These are phyloP conservation scores for Ascosphaera pollenicola DNA, from an alignment of 2,329 filamentous ascomycete species.

Conservation along the genomic window DNA sequence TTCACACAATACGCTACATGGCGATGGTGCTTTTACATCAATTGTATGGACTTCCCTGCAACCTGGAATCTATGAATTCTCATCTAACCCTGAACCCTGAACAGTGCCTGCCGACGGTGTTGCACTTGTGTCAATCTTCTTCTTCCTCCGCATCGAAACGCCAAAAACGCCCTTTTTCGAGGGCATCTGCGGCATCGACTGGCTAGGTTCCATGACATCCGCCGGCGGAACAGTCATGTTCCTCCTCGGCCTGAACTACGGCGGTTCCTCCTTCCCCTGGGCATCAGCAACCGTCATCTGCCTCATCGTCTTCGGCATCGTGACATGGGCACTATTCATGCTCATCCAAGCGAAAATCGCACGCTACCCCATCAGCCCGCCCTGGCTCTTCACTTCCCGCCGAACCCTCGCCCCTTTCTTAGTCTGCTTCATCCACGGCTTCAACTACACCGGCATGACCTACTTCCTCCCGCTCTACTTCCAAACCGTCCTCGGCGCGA, in stretches of 20 bases:
- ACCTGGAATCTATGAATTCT: conserved; percentile 1
- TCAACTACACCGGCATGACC: conserved; percentile 53
- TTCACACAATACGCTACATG: conserved; percentile 37
- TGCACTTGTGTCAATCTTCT: conserved; percentile 34
- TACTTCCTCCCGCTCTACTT: conserved; percentile 79
- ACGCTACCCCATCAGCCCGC: conserved; percentile 56
- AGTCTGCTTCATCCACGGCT: conserved; percentile 50
- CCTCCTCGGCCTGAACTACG: conserved; percentile 67
- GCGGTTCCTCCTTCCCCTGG: conserved; percentile 58
- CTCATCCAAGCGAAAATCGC: conserved; percentile 53
- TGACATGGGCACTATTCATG: conserved; percentile 43
- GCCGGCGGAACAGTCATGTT: conserved; percentile 68
- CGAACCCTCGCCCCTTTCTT: conserved; percentile 44
- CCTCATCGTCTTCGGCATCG: conserved; percentile 49
- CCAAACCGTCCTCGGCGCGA: conserved; percentile 47
- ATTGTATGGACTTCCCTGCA: conserved; percentile 17
- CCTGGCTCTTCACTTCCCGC: conserved; percentile 42
- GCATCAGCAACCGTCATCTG: conserved; percentile 51
- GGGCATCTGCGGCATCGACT: conserved; percentile 40
- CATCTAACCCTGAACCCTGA: conserved; percentile 1
- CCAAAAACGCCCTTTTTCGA: conserved; percentile 35
- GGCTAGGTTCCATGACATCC: conserved; percentile 40
- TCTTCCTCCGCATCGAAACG: conserved; percentile 39
- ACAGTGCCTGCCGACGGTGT: conserved; percentile 35
- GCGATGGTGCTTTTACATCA: conserved; percentile 41